A percentile compares a stretch with the other conserved stretches of the same genome.
phyloP scores from a whole-genome alignment of 208 protist genomes.

The Wallacemonas sp. region DNA sequence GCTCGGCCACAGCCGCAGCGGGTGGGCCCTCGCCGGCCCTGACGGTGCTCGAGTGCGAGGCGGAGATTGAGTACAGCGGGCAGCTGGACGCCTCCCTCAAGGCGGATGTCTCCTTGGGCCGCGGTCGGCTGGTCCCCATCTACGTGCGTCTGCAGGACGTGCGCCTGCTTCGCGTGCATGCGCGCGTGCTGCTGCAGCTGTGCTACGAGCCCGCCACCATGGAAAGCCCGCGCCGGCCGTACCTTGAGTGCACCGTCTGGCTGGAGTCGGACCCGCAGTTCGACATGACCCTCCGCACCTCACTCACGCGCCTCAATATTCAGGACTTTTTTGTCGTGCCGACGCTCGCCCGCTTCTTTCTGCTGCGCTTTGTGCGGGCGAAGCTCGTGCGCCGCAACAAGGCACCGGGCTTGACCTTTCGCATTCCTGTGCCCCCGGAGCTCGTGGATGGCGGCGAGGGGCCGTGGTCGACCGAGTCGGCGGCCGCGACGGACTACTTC shows the following conservation, averaged over 20 bases:
- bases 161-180: conserved; percentile 40
- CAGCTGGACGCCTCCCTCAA: conserved; percentile 60
- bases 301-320: conserved; percentile 61
- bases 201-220: conserved; percentile 69
- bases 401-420: conserved; percentile 43
- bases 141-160: conserved; percentile 67
- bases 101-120: conserved; percentile 70
- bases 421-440: conserved; percentile 59
- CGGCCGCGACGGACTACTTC: conserved; percentile 2
- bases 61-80: conserved; percentile 82
- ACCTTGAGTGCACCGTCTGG: conserved; percentile 69
- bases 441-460: conserved; percentile 68
- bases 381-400: conserved; percentile 33
- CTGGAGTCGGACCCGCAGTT: conserved; percentile 85
- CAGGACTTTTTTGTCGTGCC: conserved; percentile 74
- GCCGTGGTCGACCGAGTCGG: conserved; percentile 26
- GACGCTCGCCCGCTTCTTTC: conserved; percentile 57
- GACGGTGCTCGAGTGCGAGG: conserved; percentile 62
- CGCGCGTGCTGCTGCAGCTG: conserved; percentile 56
- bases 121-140: conserved; percentile 73
- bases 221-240: conserved; percentile 62
- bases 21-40: not conserved
- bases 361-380: conserved; percentile 61
- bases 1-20: not conserved
- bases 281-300: conserved; percentile 66